Evolutionary conservation across 768 basidiomycete genomes (phyloP), one percentile per base, ranked within the genome.

Genomic region (Pulveroboletus frians): DNA sequence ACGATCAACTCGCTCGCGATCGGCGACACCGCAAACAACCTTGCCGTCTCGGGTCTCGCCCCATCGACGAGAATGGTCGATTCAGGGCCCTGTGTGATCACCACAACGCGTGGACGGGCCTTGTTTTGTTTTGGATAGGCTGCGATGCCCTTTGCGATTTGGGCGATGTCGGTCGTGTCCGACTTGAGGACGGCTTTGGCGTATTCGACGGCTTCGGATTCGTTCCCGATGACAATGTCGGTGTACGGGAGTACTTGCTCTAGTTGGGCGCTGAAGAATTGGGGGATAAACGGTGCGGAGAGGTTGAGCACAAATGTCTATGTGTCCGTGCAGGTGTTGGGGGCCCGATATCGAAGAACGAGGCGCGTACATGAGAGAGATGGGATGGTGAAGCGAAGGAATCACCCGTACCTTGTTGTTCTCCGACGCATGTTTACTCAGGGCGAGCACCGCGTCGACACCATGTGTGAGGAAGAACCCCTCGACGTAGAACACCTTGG

Each of bases 401-500:
- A 17, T 1, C 9, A 10, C 0, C 23, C 17, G 1, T 47, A 85
- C 91, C 80, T 96, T 97, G 58, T 82, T 80, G 15, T 78, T 77
- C 32, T 72, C 75, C 9, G 88, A 80, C 4, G 91, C 87, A 54
- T 85, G 83, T 66, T 86, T 82, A 69, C 85, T 82, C 52, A 98
- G 71, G 60, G 84, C 75, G 34, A 90, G 69, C 42, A 81, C 82
- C 48, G 79, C 76, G 47, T 83, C 80, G 49, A 78, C 65, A 39
- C 96, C 95, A 65, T 99, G 95, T 15, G 95, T 95, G 51, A 98
- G 78, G 83, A 99, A 97, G 76, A 86, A 99, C 8, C 95, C 95
- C 62, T 92, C 95, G 52, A 97, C 82, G 73, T 99, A 99, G 76
- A 80, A 96, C 66, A 80, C 79, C 64, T 88, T 84, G 50, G 94